phyloP scores from a whole-genome alignment of 768 basidiomycete species.

The Cantharellus cinnabarinus region DNA sequence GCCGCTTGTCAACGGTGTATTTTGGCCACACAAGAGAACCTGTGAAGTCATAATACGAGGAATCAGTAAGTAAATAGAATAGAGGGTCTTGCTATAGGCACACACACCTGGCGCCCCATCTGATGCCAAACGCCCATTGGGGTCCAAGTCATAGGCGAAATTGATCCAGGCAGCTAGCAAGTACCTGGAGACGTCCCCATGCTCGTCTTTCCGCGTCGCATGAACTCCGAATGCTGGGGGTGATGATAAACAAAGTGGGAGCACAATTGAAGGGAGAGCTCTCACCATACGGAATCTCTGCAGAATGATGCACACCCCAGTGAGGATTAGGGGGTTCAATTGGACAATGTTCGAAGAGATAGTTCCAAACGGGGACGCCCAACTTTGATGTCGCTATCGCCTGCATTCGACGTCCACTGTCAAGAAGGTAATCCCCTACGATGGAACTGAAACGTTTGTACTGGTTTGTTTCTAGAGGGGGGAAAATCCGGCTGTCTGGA shows the following conservation, averaged over 20 bases:
- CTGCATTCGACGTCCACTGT: not conserved
- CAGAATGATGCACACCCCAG: not conserved
- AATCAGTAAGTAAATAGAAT: too few relatives aligned
- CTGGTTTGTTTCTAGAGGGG: not conserved
- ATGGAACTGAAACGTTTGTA: not conserved
- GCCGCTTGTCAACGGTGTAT: too few relatives aligned
- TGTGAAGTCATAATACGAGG: too few relatives aligned
- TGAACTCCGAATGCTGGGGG: not conserved
- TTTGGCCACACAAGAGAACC: too few relatives aligned
- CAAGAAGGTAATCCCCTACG: not conserved
- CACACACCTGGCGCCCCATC: too few relatives aligned
- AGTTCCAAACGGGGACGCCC: not conserved
- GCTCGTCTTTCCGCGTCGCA: not conserved
- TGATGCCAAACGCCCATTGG: not conserved
- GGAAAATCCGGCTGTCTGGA: not conserved
- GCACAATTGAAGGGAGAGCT: not conserved
- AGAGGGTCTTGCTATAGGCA: too few relatives aligned
- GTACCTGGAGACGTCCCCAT: not conserved
- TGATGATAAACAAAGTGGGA: not conserved
- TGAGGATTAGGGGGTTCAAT: not conserved
- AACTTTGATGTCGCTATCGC: not conserved
- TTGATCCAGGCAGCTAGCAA: not conserved
- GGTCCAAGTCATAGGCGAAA: not conserved
- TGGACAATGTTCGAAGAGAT: not conserved
- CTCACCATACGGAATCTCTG: not conserved